A percentile compares a stretch with the other conserved stretches of the same genome.
Conservation (phyloP, 495 filamentous ascomycete species). For the Aspergillus sparsus region DNA sequence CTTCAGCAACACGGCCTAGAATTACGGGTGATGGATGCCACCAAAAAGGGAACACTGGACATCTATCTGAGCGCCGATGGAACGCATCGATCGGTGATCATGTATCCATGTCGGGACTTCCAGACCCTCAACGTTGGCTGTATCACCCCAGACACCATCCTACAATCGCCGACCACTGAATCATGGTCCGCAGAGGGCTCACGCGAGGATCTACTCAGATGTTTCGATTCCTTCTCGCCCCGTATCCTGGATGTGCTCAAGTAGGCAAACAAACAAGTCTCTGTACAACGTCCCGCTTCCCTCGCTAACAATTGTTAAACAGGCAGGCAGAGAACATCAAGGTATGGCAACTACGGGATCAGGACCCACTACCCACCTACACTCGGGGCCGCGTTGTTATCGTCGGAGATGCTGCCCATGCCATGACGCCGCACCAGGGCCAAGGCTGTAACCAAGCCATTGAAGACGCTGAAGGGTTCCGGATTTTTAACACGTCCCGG, state of each 20-base stretch:
- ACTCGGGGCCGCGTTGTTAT: constrained; percentile 41
- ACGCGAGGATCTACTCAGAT: background rate
- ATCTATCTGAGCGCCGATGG: no score
- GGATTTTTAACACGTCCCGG: no score
- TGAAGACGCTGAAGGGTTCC: no score
- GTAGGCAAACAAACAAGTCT: background rate
- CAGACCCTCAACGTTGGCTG: no score
- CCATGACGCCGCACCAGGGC: no score
- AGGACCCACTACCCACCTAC: constrained; percentile 35
- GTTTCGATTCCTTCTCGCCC: constrained; percentile 1
- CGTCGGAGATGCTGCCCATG: constrained; percentile 53
- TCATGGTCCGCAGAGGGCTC: background rate
- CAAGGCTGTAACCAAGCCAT: no score
- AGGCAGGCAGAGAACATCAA: constrained; percentile 44
- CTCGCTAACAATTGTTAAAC: background rate
- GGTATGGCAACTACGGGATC: constrained; percentile 46
- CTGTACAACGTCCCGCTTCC: background rate
- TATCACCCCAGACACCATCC: no score
- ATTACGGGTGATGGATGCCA: background rate
- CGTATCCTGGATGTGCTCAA: constrained; percentile 11
- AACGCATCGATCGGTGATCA: no score
- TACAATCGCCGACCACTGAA: constrained; percentile 1
- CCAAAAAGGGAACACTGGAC: background rate
- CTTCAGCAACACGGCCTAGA: constrained; percentile 7
- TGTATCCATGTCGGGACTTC: no score